Percentiles rank a stretch among this genome's conserved stretches.
phyloP scores from a whole-genome alignment of 768 basidiomycete genomes.

The Auricularia auricula-judae region DNA sequence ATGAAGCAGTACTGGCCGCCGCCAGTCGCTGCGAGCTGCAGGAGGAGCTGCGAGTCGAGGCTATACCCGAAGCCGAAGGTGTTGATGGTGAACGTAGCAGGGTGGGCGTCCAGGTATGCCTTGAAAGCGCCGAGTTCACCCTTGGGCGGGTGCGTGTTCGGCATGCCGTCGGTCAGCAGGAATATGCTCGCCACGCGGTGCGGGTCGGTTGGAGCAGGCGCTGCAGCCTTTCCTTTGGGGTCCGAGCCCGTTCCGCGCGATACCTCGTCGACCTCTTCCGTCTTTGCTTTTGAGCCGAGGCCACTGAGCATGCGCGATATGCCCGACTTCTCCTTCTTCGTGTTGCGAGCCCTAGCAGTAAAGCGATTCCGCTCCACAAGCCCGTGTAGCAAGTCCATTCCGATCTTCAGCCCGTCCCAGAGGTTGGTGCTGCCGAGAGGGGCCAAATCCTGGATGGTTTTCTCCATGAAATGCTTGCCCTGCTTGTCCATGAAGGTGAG shows the following conservation, averaged over 20 bases:
- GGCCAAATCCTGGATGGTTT: slow-evolving; percentile 1
- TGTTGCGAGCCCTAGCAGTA: slow-evolving; percentile 1
- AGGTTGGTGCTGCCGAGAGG: slow-evolving; percentile 8
- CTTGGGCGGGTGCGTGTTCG: slow-evolving; percentile 8
- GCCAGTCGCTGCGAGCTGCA: slow-evolving; percentile 6
- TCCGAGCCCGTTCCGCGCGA: no score
- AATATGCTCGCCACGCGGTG: slow-evolving; percentile 8
- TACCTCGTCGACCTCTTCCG: no score
- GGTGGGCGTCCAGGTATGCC: slow-evolving; percentile 8
- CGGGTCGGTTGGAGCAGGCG: neutral
- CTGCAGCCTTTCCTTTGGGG: neutral
- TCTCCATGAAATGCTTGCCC: slow-evolving; percentile 5
- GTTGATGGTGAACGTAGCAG: slow-evolving; percentile 6
- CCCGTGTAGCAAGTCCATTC: slow-evolving; percentile 9
- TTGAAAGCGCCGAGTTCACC: slow-evolving; percentile 10
- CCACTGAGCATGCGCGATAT: no score
- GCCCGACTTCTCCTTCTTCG: no score
- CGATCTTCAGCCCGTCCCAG: slow-evolving; percentile 10
- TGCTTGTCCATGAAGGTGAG: slow-evolving; percentile 5
- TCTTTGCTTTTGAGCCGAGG: no score
- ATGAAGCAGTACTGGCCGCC: slow-evolving; percentile 8
- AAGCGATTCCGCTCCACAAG: slow-evolving; percentile 5
- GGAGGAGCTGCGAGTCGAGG: slow-evolving; percentile 10
- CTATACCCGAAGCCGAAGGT: slow-evolving; percentile 12
- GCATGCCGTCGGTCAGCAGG: slow-evolving; percentile 10